Percentiles rank a stretch among this genome's conserved stretches.
phyloP scores from a whole-genome alignment of 768 basidiomycete species.

The Boletellus ananas region DNA sequence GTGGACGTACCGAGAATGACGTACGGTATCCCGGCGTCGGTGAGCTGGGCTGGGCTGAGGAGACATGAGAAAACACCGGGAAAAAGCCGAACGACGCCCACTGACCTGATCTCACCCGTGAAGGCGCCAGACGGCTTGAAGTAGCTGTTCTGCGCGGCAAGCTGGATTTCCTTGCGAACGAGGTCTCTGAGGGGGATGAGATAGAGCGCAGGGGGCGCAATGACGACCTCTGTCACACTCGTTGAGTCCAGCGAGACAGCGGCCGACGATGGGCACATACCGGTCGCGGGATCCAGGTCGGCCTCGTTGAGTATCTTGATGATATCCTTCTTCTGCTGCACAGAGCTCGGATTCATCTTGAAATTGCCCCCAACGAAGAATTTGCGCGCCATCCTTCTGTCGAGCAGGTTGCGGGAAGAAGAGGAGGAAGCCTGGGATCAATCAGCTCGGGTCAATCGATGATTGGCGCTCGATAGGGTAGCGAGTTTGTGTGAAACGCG shows the following conservation, averaged over 20 bases:
- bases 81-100: not conserved
- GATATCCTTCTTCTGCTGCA: conserved; percentile 60
- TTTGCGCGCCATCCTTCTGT: conserved; percentile 59
- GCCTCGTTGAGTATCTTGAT: conserved; percentile 73
- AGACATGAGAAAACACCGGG: not conserved
- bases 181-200: conserved; percentile 65
- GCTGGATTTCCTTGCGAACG: conserved; percentile 63
- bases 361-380: conserved; percentile 98
- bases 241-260: conserved; percentile 6
- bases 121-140: conserved; percentile 82
- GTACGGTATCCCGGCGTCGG: conserved; percentile 82
- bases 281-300: conserved; percentile 69
- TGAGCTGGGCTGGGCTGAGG: conserved; percentile 73
- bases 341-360: conserved; percentile 88
- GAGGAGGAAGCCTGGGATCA: not conserved
- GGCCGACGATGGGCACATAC: conserved; percentile 34
- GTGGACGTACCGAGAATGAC: conserved; percentile 75
- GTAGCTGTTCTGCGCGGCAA: conserved; percentile 92
- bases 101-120: conserved; percentile 93
- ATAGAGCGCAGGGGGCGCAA: conserved; percentile 89
- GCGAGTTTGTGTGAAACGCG: no score
- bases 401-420: not conserved
- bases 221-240: conserved; percentile 71
- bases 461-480: conserved; percentile 5
- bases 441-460: not conserved